These are phyloP conservation scores for Chaetomiaceae sp. DNA, from an alignment of 2,329 filamentous ascomycete species.

Conservation along the genomic window DNA sequence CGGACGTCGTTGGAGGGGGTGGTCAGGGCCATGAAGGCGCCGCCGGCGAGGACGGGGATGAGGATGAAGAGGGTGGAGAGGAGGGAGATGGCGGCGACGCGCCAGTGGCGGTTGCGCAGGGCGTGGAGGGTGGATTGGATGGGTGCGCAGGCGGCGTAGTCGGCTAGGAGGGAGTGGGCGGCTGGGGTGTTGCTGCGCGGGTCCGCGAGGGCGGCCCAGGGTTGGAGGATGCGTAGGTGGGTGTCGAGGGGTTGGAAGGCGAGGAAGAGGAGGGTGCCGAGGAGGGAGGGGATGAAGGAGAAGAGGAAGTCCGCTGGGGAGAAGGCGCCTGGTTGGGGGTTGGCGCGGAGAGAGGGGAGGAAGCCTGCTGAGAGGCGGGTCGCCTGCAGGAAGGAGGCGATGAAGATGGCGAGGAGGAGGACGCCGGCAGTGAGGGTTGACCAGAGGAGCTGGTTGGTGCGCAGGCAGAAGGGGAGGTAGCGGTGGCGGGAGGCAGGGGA, in stretches of 20 bases:
- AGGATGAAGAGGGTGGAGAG: conserved; percentile 55
- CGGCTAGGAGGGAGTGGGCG: conserved; percentile 59
- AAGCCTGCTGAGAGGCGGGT: conserved; percentile 67
- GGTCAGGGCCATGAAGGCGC: conserved; percentile 69
- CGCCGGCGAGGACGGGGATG: conserved; percentile 63
- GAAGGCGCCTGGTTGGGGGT: conserved; percentile 61
- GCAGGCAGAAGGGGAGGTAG: conserved; percentile 74
- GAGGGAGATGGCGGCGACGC: conserved; percentile 57
- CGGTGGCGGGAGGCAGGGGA: conserved; percentile 53
- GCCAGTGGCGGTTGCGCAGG: conserved; percentile 56
- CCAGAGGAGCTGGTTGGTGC: conserved; percentile 58
- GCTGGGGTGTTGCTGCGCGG: conserved; percentile 52
- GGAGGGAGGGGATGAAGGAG: conserved; percentile 64
- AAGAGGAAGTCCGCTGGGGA: conserved; percentile 86
- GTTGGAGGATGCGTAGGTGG: conserved; percentile 60
- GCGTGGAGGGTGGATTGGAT: conserved; percentile 56
- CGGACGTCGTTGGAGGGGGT: conserved; percentile 44
- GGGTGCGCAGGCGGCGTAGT: conserved; percentile 65
- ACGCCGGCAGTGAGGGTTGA: conserved; percentile 58
- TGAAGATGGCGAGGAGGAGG: conserved; percentile 65
- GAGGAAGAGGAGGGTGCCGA: conserved; percentile 64
- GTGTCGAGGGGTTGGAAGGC: conserved; percentile 63
- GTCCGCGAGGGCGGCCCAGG: conserved; percentile 61
- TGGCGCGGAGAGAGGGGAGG: conserved; percentile 58
- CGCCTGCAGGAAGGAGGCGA: conserved; percentile 71